Evolutionary conservation across 2,329 filamentous ascomycete genomes (phyloP).

Genomic region (Botrytis medusae): DNA sequence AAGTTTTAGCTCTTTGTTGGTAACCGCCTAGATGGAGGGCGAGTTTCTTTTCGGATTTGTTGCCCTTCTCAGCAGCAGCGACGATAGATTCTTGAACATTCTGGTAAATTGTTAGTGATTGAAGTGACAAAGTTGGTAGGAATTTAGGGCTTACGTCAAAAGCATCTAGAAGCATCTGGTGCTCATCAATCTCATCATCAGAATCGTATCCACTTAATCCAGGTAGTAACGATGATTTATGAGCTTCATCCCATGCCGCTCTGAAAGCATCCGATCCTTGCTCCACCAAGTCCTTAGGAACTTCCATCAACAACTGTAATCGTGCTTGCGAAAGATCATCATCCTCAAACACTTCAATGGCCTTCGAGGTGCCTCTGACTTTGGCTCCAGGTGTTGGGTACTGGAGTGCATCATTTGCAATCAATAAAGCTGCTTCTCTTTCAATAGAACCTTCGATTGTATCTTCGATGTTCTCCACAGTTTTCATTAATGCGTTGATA

Average conservation of each 20-base stretch:
- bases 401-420: slow-evolving; percentile 77
- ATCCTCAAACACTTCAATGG: slow-evolving; percentile 68
- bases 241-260: slow-evolving; percentile 53
- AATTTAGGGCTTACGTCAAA: slow-evolving; percentile 63
- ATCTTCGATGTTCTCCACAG: slow-evolving; percentile 60
- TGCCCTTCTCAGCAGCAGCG: slow-evolving; percentile 72
- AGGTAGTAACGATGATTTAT: slow-evolving; percentile 62
- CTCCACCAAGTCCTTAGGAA: slow-evolving; percentile 51
- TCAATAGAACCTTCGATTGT: slow-evolving; percentile 69
- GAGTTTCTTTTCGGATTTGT: slow-evolving; percentile 94
- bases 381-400: slow-evolving; percentile 70
- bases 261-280: slow-evolving; percentile 54
- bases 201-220: slow-evolving; percentile 79
- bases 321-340: slow-evolving; percentile 71
- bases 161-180: slow-evolving; percentile 48
- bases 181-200: slow-evolving; percentile 59
- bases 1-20: slow-evolving; percentile 76
- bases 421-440: slow-evolving; percentile 72
- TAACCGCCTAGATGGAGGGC: slow-evolving; percentile 85
- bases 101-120: slow-evolving; percentile 43
- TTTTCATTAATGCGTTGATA: slow-evolving; percentile 63
- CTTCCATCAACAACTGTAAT: slow-evolving; percentile 59
- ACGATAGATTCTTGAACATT: slow-evolving; percentile 72
- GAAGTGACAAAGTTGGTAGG: slow-evolving; percentile 1
- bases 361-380: slow-evolving; percentile 59